These are phyloP conservation scores for Takashimella tepidaria DNA, from an alignment of 1,284 basidiomycete species.

Conservation along the genomic window DNA sequence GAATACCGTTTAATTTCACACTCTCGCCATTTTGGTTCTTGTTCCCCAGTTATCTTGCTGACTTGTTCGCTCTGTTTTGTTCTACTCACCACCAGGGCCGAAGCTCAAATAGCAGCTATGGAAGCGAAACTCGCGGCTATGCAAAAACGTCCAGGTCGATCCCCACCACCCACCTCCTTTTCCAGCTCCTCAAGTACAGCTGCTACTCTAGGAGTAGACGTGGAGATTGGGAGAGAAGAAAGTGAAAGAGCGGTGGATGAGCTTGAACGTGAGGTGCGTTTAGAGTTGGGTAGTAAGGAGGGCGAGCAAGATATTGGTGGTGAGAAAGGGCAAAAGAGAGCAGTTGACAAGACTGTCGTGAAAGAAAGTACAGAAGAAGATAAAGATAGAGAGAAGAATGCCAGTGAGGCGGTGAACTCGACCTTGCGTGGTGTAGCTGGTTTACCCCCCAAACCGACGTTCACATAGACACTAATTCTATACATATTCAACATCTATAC, in stretches of 20 bases:
- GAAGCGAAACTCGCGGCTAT: slow-evolving; percentile 88
- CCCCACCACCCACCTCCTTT: slow-evolving; percentile 8
- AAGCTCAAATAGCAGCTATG: slow-evolving; percentile 86
- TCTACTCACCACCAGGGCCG: slow-evolving; percentile 62
- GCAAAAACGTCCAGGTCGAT: slow-evolving; percentile 47
- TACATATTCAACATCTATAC: too few species aligned
- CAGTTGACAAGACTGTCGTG: slow-evolving; percentile 8
- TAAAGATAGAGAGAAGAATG: slow-evolving; percentile 20
- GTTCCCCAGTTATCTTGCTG: slow-evolving; percentile 9
- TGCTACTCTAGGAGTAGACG: background rate
- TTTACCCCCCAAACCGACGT: slow-evolving; percentile 36
- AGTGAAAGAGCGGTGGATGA: slow-evolving; percentile 1
- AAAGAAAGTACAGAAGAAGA: slow-evolving; percentile 20
- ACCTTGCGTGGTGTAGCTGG: slow-evolving; percentile 30
- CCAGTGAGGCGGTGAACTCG: slow-evolving; percentile 5
- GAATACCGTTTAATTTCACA: too few species aligned
- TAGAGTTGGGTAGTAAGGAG: slow-evolving; percentile 9
- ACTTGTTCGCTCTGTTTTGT: too few species aligned
- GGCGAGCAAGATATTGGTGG: slow-evolving; percentile 8
- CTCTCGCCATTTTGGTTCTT: background rate
- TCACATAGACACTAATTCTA: slow-evolving; percentile 8
- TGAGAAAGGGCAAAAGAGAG: too few species aligned
- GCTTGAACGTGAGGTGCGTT: slow-evolving; percentile 16
- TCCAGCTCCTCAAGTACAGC: slow-evolving; percentile 4
- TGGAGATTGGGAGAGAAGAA: slow-evolving; percentile 6